Conservation (phyloP, 2,329 filamentous ascomycete genomes). For the Immersiporthe knoxdaviesiana region DNA sequence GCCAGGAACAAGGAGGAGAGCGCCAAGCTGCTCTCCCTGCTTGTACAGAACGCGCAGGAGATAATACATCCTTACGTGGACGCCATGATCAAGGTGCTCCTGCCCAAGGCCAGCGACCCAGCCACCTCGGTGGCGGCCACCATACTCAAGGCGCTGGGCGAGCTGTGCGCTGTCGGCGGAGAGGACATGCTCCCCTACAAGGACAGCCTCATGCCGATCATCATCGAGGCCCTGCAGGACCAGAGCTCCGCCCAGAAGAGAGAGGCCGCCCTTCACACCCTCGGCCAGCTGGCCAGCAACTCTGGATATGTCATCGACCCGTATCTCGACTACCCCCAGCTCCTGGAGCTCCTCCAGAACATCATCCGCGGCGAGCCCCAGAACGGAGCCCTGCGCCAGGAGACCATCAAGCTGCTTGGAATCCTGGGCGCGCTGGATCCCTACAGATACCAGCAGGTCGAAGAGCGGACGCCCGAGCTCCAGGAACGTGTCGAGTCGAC, state of each 20-base stretch:
- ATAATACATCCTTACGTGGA: constrained; percentile 97
- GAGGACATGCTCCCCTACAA: constrained; percentile 94
- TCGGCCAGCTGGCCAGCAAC: constrained; percentile 92
- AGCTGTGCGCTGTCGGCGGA: constrained; percentile 90
- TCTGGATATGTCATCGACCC: constrained; percentile 97
- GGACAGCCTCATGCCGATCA: constrained; percentile 89
- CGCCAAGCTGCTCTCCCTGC: constrained; percentile 85
- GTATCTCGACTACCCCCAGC: constrained; percentile 91
- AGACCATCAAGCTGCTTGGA: constrained; percentile 95
- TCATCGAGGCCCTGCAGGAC: constrained; percentile 91
- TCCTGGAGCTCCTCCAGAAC: constrained; percentile 88
- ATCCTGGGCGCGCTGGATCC: constrained; percentile 94
- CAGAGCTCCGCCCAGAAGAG: constrained; percentile 88
- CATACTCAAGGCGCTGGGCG: constrained; percentile 92
- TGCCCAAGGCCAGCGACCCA: constrained; percentile 86
- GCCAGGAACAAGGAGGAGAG: constrained; percentile 95
- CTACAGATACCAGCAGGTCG: constrained; percentile 94
- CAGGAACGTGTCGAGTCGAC: constrained; percentile 67
- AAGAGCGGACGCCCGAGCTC: constrained; percentile 83
- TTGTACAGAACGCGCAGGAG: constrained; percentile 89
- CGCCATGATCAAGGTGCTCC: constrained; percentile 90
- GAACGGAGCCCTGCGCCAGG: constrained; percentile 80
- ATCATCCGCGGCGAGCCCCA: constrained; percentile 91
- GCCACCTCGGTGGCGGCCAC: constrained; percentile 90
- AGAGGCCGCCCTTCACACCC: constrained; percentile 85